phyloP scores from a whole-genome alignment of 352 stramenopile species.

The Globisporangium cederbergense region DNA sequence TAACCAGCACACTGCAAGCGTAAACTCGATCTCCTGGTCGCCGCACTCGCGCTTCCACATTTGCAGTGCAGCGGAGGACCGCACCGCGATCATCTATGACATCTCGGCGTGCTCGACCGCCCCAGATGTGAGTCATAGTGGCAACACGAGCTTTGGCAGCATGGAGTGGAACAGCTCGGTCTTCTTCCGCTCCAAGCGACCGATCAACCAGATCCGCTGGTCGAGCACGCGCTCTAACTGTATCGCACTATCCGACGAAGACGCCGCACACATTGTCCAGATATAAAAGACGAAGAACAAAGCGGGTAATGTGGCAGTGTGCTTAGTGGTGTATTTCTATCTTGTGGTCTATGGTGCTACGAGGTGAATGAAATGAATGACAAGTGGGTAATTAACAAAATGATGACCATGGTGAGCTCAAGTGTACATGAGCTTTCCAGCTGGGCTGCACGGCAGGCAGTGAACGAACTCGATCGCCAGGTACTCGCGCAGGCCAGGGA shows the following conservation, averaged over 20 bases:
- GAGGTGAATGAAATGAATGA: slow-evolving; percentile 1
- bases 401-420: slow-evolving; percentile 21
- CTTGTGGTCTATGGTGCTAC: not conserved
- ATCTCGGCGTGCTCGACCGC: slow-evolving; percentile 40
- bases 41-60: slow-evolving; percentile 91
- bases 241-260: slow-evolving; percentile 93
- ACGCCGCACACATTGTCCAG: slow-evolving; percentile 94
- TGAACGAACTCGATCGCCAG: slow-evolving; percentile 54
- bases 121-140: slow-evolving; percentile 17
- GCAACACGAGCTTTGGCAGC: slow-evolving; percentile 22
- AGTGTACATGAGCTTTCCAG: slow-evolving; percentile 82
- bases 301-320: not conserved
- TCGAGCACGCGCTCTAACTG: slow-evolving; percentile 92
- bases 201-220: slow-evolving; percentile 90
- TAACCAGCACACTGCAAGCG: slow-evolving; percentile 83
- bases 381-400: not conserved
- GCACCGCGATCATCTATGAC: slow-evolving; percentile 96
- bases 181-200: slow-evolving; percentile 61
- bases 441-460: slow-evolving; percentile 75
- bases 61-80: slow-evolving; percentile 95
- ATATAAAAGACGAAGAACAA: slow-evolving; percentile 27
- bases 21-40: slow-evolving; percentile 98
- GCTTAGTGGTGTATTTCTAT: not conserved
- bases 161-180: slow-evolving; percentile 38
- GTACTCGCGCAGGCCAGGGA: slow-evolving; percentile 32